Base-by-base conservation (phyloP, 768 basidiomycete genomes). In the Sarcodon aspratus region DNA sequence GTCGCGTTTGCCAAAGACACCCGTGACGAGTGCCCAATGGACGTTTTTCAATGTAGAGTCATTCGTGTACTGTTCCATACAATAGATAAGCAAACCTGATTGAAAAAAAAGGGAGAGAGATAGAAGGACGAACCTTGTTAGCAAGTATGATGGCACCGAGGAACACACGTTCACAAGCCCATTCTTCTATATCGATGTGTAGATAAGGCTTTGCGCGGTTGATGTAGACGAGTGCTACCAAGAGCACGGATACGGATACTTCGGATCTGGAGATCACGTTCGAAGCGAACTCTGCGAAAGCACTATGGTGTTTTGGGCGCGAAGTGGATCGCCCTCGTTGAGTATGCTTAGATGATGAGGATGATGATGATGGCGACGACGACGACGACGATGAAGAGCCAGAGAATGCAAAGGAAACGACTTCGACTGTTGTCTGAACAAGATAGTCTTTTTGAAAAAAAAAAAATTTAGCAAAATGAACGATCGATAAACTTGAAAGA, bases 111-210 rank as follows among this genome's bases (percentile, higher is more conserved):
- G 8, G 47, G 44, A 45, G 55, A 50, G 65, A 61, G 54, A 48
- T 32, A 6, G 46, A 11, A 13, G 47, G 38, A 47, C 49, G 58
- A 60, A 82, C 80, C 70, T 90, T 91, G 63, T 80, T 80, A 11
- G 88, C 87, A 38, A 76, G 70, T 63, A 91, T 88, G 51, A 90
- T 61, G 17, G 86, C 79, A 43, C 88, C 88, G 36, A 91, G 75
- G 65, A 91, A 90, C n/a, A 91, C 86, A 31, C 88, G 78, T 62
- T 90, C 85, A 27, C 84, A 71, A 11, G 87, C 88, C 82, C 82
- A 85, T 55, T 83, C 79, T 56, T 84, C 81, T 47, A 82, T 66
- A 7, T 80, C 81, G 52, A 85, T 85, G 56, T 82, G 80, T 32
- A 86, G 70, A 61, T 85, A 80, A 5, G 81, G 80, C 53, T 78